Percentiles rank a stretch among this genome's conserved stretches.
phyloP scores from a whole-genome alignment of 768 basidiomycete species.

The Steccherinum ochraceum region DNA sequence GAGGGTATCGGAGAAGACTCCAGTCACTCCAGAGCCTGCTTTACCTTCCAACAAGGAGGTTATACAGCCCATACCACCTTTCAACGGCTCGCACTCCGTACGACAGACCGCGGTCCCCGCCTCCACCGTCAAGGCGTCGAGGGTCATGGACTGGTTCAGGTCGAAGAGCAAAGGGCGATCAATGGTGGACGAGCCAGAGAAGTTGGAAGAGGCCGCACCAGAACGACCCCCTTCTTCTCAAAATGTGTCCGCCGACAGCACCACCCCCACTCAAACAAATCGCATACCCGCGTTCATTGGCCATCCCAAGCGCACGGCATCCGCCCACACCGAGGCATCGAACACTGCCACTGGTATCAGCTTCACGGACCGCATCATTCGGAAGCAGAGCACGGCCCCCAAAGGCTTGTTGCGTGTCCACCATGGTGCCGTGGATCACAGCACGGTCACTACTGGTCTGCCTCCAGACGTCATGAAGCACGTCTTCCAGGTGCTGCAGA shows the following conservation, averaged over 20 bases:
- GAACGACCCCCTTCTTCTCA: constrained; percentile 4
- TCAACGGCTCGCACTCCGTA: constrained; percentile 17
- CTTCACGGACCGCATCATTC: constrained; percentile 11
- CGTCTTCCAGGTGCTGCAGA: constrained; percentile 69
- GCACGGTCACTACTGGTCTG: constrained; percentile 75
- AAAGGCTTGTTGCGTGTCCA: constrained; percentile 65
- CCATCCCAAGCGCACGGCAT: constrained; percentile 40
- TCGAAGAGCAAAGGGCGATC: constrained; percentile 49
- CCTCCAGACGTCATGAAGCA: constrained; percentile 88
- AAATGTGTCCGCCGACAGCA: constrained; percentile 12
- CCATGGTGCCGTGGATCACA: constrained; percentile 88
- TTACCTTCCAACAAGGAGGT: constrained; percentile 3
- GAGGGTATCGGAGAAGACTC: constrained; percentile 9
- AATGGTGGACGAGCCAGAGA: constrained; percentile 23
- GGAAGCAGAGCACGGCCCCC: constrained; percentile 14
- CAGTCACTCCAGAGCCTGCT: neutral
- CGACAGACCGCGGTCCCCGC: constrained; percentile 41
- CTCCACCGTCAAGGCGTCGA: constrained; percentile 83
- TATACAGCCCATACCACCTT: constrained; percentile 15
- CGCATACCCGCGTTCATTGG: constrained; percentile 15
- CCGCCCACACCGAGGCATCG: constrained; percentile 36
- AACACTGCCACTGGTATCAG: constrained; percentile 23
- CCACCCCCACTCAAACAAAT: constrained; percentile 9
- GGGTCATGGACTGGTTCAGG: constrained; percentile 99
- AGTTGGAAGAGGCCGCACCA: constrained; percentile 14